phyloP scores from a whole-genome alignment of 495 filamentous ascomycete genomes.

The Trichoderma asperelloides region DNA sequence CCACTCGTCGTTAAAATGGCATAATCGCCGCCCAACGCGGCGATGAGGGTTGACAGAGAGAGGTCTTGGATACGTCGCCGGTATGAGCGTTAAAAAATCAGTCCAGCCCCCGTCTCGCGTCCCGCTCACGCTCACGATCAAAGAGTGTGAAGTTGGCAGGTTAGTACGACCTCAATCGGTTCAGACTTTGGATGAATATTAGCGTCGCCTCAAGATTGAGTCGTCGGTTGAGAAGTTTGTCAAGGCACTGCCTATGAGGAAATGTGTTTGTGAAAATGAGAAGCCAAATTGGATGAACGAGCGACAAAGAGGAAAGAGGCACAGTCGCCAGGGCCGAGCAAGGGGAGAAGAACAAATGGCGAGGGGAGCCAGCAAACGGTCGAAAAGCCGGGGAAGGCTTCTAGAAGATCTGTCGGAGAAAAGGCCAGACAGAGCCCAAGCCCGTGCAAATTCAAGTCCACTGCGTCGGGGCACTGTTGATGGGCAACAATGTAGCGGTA shows the following conservation, averaged over 20 bases:
- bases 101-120: background rate
- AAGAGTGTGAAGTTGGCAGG: background rate
- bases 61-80: background rate
- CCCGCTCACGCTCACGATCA: background rate
- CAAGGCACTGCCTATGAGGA: background rate
- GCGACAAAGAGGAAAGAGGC: slow-evolving; percentile 1
- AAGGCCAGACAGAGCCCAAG: background rate
- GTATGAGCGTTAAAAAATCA: background rate
- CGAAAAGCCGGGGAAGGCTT: slow-evolving; percentile 8
- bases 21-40: slow-evolving; percentile 1
- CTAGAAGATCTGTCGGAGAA: slow-evolving; percentile 7
- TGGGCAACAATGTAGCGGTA: background rate
- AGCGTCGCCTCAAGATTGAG: background rate
- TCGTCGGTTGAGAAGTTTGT: background rate
- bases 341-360: slow-evolving; percentile 5
- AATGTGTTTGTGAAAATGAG: background rate
- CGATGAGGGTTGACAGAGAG: background rate
- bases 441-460: background rate
- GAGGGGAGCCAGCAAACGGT: slow-evolving; percentile 1
- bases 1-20: background rate
- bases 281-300: background rate
- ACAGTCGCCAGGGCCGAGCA: slow-evolving; percentile 1
- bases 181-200: background rate
- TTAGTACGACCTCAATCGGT: background rate
- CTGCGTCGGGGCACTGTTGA: background rate